phyloP scores from a whole-genome alignment of 352 stramenopile genomes.

The Phytophthora pseudosyringae region DNA sequence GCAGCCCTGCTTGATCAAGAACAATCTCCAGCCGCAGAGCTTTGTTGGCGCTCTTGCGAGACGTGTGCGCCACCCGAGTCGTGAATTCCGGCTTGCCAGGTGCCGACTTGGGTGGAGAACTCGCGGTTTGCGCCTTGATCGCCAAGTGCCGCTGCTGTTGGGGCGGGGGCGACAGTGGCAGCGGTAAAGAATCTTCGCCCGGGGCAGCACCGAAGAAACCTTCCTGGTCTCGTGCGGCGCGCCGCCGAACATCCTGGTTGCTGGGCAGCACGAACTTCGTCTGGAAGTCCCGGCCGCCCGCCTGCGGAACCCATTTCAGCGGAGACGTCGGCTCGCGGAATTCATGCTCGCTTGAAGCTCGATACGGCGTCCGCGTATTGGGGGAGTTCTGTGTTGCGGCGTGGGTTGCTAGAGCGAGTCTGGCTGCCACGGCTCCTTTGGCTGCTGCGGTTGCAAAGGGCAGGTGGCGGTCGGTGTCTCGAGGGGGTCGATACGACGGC shows the following conservation, averaged over 20 bases:
- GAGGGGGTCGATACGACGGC: slow-evolving; percentile 32
- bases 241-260: slow-evolving; percentile 68
- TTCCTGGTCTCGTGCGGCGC: slow-evolving; percentile 63
- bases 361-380: slow-evolving; percentile 52
- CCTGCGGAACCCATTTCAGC: slow-evolving; percentile 25
- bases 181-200: slow-evolving; percentile 39
- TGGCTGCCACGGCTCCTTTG: slow-evolving; percentile 37
- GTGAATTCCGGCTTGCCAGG: slow-evolving; percentile 20
- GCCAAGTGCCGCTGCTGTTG: slow-evolving; percentile 30
- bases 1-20: slow-evolving; percentile 60
- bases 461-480: slow-evolving; percentile 28
- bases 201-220: slow-evolving; percentile 54
- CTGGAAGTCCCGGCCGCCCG: slow-evolving; percentile 56
- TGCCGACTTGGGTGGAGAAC: slow-evolving; percentile 15
- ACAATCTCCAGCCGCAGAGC: slow-evolving; percentile 65
- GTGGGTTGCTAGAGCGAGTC: slow-evolving; percentile 30
- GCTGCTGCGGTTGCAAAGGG: slow-evolving; percentile 41
- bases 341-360: slow-evolving; percentile 47
- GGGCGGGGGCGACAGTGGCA: slow-evolving; percentile 41
- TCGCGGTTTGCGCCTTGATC: slow-evolving; percentile 21
- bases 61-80: slow-evolving; percentile 59
- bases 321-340: slow-evolving; percentile 49
- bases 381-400: slow-evolving; percentile 55
- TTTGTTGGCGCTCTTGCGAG: slow-evolving; percentile 67
- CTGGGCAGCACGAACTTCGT: slow-evolving; percentile 70